Base-by-base conservation (phyloP, 257 asterid species). In the Rehmannia glutinosa region DNA sequence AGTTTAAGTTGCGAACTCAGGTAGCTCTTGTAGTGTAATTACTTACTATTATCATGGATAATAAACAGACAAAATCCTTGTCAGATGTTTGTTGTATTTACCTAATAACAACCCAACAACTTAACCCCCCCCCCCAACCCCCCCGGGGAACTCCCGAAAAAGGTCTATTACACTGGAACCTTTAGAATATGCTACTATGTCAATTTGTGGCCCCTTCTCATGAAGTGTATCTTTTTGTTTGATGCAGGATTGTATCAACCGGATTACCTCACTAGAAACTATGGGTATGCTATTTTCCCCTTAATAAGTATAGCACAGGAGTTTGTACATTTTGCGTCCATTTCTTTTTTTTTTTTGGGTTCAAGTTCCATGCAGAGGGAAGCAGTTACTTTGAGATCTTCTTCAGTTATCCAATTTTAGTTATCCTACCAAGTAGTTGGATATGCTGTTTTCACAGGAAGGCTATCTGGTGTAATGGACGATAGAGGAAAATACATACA, bases 381-480 rank as follows among this genome's bases (percentile, higher is more conserved):
- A 16, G 52, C 28, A 36, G 25, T 54, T 19, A 51, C 8, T 38
- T 28, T n/a, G n/a, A n/a, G n/a, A n/a, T n/a, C n/a, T n/a, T n/a
- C n/a, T n/a, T n/a, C n/a, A n/a, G n/a, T n/a, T n/a, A n/a, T n/a
- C n/a, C n/a, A n/a, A n/a, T n/a, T n/a, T n/a, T n/a, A n/a, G n/a
- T n/a, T n/a, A n/a, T n/a, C n/a, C n/a, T n/a, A n/a, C n/a, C n/a
- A 28, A 27, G 9, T 51, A 8, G 62, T 0, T 27, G 12, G 13
- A 13, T 27, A 28, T 54, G 8, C 11, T 55, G 25, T 50, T 30
- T 64, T 19, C 45, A 68, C 92, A 94, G 99, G 97, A 77, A 82
- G 93, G 66, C 68, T 94, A 42, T 94, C 99, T 5, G 97, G 99
- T 65, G 97, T 91, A 28, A 94, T 94, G 99, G 99, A 94, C 41